These are phyloP conservation scores for carrot (Daucus carota) DNA, from an alignment of 129 eudicot species.

Conservation along the genomic window DNA sequence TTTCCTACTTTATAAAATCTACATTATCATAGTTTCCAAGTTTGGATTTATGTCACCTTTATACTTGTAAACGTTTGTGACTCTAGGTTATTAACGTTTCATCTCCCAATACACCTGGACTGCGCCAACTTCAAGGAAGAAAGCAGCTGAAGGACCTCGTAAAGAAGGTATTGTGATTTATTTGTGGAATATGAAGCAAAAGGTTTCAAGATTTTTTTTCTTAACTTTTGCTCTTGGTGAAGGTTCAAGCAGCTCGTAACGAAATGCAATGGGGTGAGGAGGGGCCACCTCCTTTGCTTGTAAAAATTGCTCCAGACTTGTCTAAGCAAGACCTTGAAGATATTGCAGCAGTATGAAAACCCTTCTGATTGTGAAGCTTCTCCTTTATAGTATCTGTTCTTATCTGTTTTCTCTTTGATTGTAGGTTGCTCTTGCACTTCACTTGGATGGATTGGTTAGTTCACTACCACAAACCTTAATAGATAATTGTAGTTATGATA, in stretches of 20 bases:
- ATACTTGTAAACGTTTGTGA: constrained; percentile 27
- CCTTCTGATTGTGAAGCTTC: background rate
- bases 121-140: constrained; percentile 95
- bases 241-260: constrained; percentile 99
- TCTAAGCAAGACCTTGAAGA: constrained; percentile 98
- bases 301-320: constrained; percentile 97
- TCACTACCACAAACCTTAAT: constrained; percentile 8
- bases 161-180: constrained; percentile 48
- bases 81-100: constrained; percentile 77
- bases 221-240: constrained; percentile 10
- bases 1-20: background rate
- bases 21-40: background rate
- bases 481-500: background rate
- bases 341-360: constrained; percentile 70
- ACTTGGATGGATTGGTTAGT: constrained; percentile 89
- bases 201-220: background rate
- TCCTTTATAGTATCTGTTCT: constrained; percentile 16
- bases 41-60: background rate
- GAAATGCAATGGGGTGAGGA: constrained; percentile 99
- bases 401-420: constrained; percentile 14
- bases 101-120: constrained; percentile 96
- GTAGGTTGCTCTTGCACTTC: constrained; percentile 98
- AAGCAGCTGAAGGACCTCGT: constrained; percentile 94
- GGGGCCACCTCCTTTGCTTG: constrained; percentile 95
- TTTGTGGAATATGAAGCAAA: constrained; percentile 29